A percentile compares a stretch with the other conserved stretches of the same genome.
Conservation (phyloP, 441 rosid species). For the Jatropha podagrica region DNA sequence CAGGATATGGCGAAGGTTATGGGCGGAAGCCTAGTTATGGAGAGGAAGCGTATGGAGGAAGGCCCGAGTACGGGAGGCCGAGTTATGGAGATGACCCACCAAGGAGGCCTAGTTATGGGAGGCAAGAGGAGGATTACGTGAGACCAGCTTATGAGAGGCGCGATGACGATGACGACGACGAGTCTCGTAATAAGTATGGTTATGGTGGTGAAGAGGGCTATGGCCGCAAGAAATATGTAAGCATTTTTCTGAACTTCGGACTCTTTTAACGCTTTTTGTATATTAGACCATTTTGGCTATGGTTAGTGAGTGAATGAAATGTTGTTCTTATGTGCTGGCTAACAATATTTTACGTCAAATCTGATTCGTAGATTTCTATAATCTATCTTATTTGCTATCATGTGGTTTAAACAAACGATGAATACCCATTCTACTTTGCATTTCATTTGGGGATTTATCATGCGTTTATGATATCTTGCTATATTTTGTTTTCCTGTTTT, state of each 20-base stretch:
- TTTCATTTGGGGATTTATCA: background rate
- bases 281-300: too few relatives aligned
- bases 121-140: conserved; percentile 22
- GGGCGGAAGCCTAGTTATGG: conserved; percentile 43
- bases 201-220: conserved; percentile 46
- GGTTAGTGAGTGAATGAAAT: too few relatives aligned
- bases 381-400: background rate
- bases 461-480: background rate
- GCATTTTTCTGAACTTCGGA: conserved; percentile 1
- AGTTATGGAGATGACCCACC: conserved; percentile 22
- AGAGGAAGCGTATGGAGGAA: conserved; percentile 22
- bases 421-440: too few relatives aligned
- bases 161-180: conserved; percentile 22
- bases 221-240: conserved; percentile 69
- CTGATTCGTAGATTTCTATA: background rate
- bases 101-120: conserved; percentile 23
- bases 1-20: conserved; percentile 22
- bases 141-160: conserved; percentile 32
- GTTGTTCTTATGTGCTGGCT: background rate
- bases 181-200: conserved; percentile 22
- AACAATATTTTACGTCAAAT: background rate
- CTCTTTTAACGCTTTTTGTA: background rate
- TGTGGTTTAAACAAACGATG: background rate
- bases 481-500: background rate
- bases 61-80: conserved; percentile 24